A percentile compares a stretch with the other conserved stretches of the same genome.
phyloP scores from a whole-genome alignment of 2,329 filamentous ascomycete species.

The Colletotrichum salicis region DNA sequence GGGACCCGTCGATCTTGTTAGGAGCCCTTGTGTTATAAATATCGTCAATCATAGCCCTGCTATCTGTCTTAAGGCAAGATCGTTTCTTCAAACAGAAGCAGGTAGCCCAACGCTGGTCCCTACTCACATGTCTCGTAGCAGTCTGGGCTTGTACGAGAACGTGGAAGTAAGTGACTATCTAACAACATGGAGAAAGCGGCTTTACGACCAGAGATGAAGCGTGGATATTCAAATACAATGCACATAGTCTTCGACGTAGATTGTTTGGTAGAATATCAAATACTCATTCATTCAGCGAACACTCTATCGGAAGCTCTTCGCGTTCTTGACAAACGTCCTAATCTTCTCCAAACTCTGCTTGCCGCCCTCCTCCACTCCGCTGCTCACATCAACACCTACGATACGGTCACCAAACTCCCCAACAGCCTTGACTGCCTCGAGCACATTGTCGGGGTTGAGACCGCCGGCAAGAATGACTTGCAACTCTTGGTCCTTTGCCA shows the following conservation, averaged over 20 bases:
- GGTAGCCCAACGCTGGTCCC: not conserved
- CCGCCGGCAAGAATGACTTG: conserved; percentile 87
- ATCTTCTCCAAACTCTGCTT: conserved; percentile 86
- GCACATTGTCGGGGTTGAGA: conserved; percentile 82
- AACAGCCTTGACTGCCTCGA: conserved; percentile 70
- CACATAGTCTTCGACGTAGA: not conserved
- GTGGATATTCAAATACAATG: not conserved
- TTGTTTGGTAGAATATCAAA: too few species aligned
- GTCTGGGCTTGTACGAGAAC: not conserved
- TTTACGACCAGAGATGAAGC: not conserved
- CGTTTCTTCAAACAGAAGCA: not conserved
- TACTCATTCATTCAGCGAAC: not conserved
- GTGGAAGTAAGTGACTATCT: not conserved
- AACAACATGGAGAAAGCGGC: not conserved
- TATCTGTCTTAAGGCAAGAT: not conserved
- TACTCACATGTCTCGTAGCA: not conserved
- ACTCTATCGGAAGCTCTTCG: conserved; percentile 68
- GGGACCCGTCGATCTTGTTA: not conserved
- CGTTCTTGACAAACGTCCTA: conserved; percentile 78
- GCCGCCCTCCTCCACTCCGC: conserved; percentile 88
- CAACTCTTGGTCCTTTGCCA: conserved; percentile 77
- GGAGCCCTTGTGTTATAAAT: not conserved
- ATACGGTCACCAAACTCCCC: conserved; percentile 70
- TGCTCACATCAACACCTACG: conserved; percentile 90
- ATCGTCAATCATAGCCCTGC: not conserved